Conservation (phyloP, 805 yeast species). For the Gaillardinia entomophila region DNA sequence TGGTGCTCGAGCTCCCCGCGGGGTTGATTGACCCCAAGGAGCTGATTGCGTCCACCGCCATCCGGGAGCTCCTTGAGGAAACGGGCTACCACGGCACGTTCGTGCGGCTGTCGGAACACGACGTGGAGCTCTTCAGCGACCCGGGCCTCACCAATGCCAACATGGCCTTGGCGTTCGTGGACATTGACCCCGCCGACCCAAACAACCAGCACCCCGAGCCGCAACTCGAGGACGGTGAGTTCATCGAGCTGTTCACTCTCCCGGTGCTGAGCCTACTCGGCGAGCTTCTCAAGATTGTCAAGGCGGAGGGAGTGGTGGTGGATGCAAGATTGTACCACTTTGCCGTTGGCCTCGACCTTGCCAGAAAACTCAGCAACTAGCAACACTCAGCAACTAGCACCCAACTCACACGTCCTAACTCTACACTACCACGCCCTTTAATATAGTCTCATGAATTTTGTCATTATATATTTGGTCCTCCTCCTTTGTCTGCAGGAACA, state of each 20-base stretch:
- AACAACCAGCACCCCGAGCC: conserved; percentile 68
- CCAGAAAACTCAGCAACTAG: no score
- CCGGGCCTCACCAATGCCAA: conserved; percentile 90
- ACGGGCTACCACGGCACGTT: conserved; percentile 84
- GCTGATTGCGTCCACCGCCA: conserved; percentile 70
- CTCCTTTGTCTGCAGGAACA: no score
- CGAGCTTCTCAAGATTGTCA: conserved; percentile 43
- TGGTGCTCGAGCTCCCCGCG: conserved; percentile 92
- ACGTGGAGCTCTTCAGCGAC: conserved; percentile 54
- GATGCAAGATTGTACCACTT: conserved; percentile 87
- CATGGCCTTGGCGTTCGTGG: conserved; percentile 69
- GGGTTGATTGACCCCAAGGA: conserved; percentile 88
- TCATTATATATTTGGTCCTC: no score
- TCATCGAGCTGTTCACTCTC: conserved; percentile 79
- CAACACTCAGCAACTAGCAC: no score
- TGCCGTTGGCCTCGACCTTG: conserved; percentile 74
- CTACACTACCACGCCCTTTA: no score
- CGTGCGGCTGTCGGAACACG: conserved; percentile 13
- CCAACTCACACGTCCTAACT: no score
- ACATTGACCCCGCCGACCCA: conserved; percentile 62
- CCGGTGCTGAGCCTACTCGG: conserved; percentile 57
- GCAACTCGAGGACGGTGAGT: conserved; percentile 84
- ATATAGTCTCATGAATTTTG: no score
- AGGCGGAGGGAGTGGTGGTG: conserved; percentile 61
- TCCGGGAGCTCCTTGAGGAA: conserved; percentile 84